Evolutionary conservation across 1,284 basidiomycete species (phyloP), one percentile per base, ranked within the genome.

Genomic region (Meripilus lineatus): DNA sequence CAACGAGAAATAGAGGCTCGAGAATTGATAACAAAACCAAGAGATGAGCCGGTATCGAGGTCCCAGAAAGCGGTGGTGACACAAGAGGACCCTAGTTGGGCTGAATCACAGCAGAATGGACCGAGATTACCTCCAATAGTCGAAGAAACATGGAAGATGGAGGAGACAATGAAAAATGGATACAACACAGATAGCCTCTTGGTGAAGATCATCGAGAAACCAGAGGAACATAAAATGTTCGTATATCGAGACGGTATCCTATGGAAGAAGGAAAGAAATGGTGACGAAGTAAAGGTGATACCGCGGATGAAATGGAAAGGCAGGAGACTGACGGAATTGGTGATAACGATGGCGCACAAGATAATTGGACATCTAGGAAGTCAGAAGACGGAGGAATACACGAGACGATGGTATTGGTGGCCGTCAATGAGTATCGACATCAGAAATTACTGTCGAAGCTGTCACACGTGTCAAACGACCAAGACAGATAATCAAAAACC

Each of bases 401-500:
- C n/a, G n/a, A 67, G 56, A 14, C 41, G 48, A 3, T 62, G 53
- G 53, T 64, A 56, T 39, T 69, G 65, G 65, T 69, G 66, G 66
- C 60, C 59, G 1, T 37, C 28, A 3, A 51, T 67, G 3, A 52
- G 48, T 2, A n/a, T 28, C 5, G 43, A 53, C n/a, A 35, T 49
- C 6, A 36, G 47, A 1, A 38, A 20, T 4, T 63, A 56, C 45
- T 63, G 61, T 38, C 35, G 40, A 2, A 47, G 48, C 0, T 64
- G 61, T 32, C 34, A 36, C 14, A 46, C 35, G 2, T 65, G 60
- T 40, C 58, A 61, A 15, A 46, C 35, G 1, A 42, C 53, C 0
- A 65, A 64, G n/a, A n/a, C n/a, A n/a, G n/a, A n/a, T n/a, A n/a
- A n/a, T n/a, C n/a, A n/a, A n/a, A n/a, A n/a, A n/a, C 55, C 52